Percentiles rank a stretch among this genome's conserved stretches.
Evolutionary conservation across 176 grass and related monocot genomes (phyloP).

Genomic region (Oryza meridionalis): DNA sequence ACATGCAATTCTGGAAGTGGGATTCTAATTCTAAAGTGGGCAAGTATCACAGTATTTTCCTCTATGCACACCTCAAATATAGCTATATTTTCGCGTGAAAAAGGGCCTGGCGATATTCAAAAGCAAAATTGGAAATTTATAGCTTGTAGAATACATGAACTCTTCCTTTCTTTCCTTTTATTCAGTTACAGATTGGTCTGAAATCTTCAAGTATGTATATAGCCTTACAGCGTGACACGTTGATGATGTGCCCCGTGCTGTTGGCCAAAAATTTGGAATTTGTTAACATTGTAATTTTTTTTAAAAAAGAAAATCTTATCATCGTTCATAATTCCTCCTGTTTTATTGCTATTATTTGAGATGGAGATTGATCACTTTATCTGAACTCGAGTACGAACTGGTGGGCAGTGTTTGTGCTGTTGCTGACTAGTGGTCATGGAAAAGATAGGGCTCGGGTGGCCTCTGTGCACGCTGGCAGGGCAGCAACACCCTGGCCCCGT

Average conservation of each 20-base stretch:
- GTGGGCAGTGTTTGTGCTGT: constrained; percentile 25
- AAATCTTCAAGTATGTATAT: background rate
- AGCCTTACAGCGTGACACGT: constrained; percentile 2
- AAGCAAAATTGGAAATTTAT: background rate
- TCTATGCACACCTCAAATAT: background rate
- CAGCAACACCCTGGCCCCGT: background rate
- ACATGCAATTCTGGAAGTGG: background rate
- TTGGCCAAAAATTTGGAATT: too few species aligned
- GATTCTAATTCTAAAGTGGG: background rate
- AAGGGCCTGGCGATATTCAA: background rate
- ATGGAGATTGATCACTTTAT: constrained; percentile 32
- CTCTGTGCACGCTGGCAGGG: constrained; percentile 9
- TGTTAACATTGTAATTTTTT: too few species aligned
- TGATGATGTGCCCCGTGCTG: background rate
- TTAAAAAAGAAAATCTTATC: too few species aligned
- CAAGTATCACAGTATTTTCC: background rate
- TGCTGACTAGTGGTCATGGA: constrained; percentile 44
- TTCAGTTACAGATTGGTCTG: background rate
- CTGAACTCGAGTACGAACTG: constrained; percentile 18
- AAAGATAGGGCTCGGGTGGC: constrained; percentile 65
- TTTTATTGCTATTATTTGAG: constrained; percentile 43
- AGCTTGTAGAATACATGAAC: background rate
- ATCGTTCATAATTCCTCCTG: too few species aligned
- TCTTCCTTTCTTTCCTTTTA: constrained; percentile 21
- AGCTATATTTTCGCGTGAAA: background rate